A percentile compares a stretch with the other conserved stretches of the same genome.
Evolutionary conservation across 495 filamentous ascomycete species (phyloP).

Genomic region (Penicillium riverlandense): DNA sequence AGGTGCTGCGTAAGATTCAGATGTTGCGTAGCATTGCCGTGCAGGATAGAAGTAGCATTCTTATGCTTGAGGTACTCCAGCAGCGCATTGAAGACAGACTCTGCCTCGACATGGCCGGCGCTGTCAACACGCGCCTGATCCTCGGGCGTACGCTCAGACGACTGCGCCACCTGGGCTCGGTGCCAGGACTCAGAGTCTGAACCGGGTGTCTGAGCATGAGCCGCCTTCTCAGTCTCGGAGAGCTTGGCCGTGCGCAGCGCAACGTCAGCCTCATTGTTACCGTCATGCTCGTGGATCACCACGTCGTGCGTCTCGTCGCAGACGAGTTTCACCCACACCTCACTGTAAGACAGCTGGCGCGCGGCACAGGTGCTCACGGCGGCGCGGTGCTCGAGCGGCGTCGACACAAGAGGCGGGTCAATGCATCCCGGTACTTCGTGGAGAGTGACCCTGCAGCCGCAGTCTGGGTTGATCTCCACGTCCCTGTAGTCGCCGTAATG

Average conservation of each 20-base stretch:
- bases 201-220: constrained; percentile 16
- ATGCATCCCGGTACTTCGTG: constrained; percentile 31
- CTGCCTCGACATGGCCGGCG: constrained; percentile 18
- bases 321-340: constrained; percentile 29
- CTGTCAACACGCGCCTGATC: constrained; percentile 15
- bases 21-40: constrained; percentile 7
- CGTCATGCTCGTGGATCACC: not conserved
- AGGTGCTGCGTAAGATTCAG: constrained; percentile 5
- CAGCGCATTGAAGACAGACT: constrained; percentile 11
- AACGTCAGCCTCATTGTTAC: constrained; percentile 3
- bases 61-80: constrained; percentile 11
- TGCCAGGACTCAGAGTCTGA: constrained; percentile 17
- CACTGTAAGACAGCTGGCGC: constrained; percentile 18
- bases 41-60: constrained; percentile 7
- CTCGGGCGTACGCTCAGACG: constrained; percentile 9
- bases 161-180: constrained; percentile 5
- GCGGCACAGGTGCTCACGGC: constrained; percentile 20
- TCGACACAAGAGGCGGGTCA: constrained; percentile 21
- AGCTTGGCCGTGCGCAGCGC: constrained; percentile 9
- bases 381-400: constrained; percentile 14
- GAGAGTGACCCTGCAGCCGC: constrained; percentile 27
- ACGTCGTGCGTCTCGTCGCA: constrained; percentile 11
- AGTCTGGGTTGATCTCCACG: constrained; percentile 7
- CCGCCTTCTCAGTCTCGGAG: not conserved
- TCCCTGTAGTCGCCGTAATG: not conserved